phyloP scores from a whole-genome alignment of 108 stramenopile genomes.

The Chaetoceros muelleri region DNA sequence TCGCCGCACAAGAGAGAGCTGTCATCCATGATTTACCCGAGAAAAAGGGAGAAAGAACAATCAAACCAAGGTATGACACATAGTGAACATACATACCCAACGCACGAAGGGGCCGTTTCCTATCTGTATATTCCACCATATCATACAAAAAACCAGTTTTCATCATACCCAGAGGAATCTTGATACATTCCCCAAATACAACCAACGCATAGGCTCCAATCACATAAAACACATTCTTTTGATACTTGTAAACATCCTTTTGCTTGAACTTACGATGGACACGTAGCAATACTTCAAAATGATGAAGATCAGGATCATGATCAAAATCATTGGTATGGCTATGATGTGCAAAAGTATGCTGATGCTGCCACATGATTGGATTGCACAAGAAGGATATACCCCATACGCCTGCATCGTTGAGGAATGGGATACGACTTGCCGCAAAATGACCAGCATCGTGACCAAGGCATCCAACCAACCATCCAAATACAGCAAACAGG shows the following conservation, averaged over 20 bases:
- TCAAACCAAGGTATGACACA: conserved; percentile 18
- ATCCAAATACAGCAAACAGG: conserved; percentile 34
- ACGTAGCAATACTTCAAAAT: conserved; percentile 30
- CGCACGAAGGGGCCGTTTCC: conserved; percentile 14
- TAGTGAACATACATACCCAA: conserved; percentile 22
- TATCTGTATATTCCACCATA: conserved; percentile 29
- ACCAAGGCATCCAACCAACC: conserved; percentile 52
- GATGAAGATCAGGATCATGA: conserved; percentile 60
- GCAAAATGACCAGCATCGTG: conserved; percentile 65
- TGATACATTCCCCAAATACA: conserved; percentile 37
- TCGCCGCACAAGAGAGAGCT: conserved; percentile 12
- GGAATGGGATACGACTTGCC: conserved; percentile 13
- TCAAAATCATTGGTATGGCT: conserved; percentile 48
- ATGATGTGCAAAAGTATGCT: conserved; percentile 67
- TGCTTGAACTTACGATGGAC: conserved; percentile 27
- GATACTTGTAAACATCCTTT: conserved; percentile 11
- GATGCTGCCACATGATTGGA: conserved; percentile 63
- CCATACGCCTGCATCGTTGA: conserved; percentile 34
- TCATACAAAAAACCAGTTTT: conserved; percentile 18
- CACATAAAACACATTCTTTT: conserved; percentile 27
- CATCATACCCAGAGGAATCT: conserved; percentile 38
- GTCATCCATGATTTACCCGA: conserved; percentile 9
- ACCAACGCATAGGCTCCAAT: conserved; percentile 35
- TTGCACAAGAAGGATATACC: conserved; percentile 47
- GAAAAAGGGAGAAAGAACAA: conserved; percentile 29